These are phyloP conservation scores for Penicillium sp. DNA, from an alignment of 2,329 filamentous ascomycete species.

Conservation along the genomic window DNA sequence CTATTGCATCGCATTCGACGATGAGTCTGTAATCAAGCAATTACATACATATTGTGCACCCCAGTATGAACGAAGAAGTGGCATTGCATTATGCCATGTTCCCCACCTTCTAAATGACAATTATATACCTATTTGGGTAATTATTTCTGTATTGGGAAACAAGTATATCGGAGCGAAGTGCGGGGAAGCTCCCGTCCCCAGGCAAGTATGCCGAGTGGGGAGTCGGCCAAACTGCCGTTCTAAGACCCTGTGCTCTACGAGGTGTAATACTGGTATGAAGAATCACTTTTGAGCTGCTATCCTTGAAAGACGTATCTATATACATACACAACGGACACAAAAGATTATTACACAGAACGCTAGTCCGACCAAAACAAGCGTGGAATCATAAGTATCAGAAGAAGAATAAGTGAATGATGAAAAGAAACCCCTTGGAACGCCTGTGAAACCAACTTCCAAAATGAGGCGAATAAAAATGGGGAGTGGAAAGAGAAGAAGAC, in stretches of 20 bases:
- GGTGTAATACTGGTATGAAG: neutral
- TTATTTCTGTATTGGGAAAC: too few species aligned
- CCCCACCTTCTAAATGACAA: too few species aligned
- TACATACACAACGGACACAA: neutral
- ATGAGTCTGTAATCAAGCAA: too few species aligned
- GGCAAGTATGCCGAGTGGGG: neutral
- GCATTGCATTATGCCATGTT: too few species aligned
- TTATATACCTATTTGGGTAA: too few species aligned
- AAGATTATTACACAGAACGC: neutral
- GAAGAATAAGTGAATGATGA: neutral
- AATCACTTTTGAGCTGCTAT: neutral
- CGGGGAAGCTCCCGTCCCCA: neutral
- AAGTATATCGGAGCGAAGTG: too few species aligned
- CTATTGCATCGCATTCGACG: too few species aligned
- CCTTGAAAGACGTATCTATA: neutral
- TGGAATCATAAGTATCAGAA: neutral
- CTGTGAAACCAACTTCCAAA: neutral
- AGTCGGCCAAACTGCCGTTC: neutral
- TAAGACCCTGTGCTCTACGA: neutral
- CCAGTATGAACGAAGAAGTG: too few species aligned
- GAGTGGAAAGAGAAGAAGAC: neutral
- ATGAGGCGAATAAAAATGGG: neutral
- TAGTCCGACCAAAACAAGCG: neutral
- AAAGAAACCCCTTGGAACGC: neutral
- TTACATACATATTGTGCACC: too few species aligned